Conservation (phyloP, 1,284 basidiomycete species). For the Cryptococcus sp. region DNA sequence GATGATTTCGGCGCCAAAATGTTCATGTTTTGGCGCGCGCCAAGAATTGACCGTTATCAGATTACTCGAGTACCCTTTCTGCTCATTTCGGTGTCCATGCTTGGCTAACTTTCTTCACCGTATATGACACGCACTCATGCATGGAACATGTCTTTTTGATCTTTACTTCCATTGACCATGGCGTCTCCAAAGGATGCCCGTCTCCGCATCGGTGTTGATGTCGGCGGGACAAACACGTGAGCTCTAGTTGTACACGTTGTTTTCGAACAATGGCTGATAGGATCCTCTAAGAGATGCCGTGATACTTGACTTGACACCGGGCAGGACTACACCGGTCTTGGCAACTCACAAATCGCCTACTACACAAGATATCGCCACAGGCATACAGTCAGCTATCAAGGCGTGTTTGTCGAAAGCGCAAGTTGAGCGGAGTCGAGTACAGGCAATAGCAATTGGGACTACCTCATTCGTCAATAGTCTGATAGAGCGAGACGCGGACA, state of each 20-base stretch:
- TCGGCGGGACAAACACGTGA: conserved; percentile 52
- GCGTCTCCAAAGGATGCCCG: no score
- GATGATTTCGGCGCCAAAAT: no score
- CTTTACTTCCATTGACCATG: no score
- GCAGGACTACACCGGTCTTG: conserved; percentile 48
- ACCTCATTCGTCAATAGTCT: conserved; percentile 46
- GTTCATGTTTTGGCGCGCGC: no score
- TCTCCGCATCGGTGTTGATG: no score
- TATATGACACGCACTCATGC: no score
- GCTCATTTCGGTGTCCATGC: no score
- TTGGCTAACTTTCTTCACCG: no score
- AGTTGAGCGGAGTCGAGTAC: conserved; percentile 13
- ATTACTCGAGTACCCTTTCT: no score
- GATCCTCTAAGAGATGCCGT: conserved; percentile 58
- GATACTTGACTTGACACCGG: conserved; percentile 56
- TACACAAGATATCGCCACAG: conserved; percentile 59
- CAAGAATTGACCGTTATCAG: no score
- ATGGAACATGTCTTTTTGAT: no score
- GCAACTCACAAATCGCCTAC: conserved; percentile 60
- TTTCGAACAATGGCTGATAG: background rate
- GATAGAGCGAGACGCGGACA: conserved; percentile 26
- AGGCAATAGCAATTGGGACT: conserved; percentile 40
- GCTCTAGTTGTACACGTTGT: background rate
- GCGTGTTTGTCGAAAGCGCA: conserved; percentile 20
- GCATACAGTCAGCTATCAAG: conserved; percentile 51